Evolutionary conservation across 2,329 filamentous ascomycete genomes (phyloP), one percentile per base, ranked within the genome.

Genomic region (Cercospora brassicicola): DNA sequence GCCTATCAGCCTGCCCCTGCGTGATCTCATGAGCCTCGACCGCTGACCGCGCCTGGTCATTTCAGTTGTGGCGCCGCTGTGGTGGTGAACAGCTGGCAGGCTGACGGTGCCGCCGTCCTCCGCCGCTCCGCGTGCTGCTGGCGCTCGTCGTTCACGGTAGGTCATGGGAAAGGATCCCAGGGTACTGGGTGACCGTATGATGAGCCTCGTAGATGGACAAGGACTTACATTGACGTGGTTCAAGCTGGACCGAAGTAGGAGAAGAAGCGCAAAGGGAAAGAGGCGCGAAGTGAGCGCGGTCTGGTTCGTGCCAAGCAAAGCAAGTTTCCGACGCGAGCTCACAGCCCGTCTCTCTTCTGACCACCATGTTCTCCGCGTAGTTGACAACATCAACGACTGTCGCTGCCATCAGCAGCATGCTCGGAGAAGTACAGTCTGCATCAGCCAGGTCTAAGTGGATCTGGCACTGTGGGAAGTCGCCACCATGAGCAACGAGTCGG

Each of bases 401-500:
- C 28, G 48, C 45, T 39, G 61, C 45, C 61, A 39, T 45, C 23
- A 48, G 59, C 59, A 61, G 59, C 33, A 61, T 61, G 59, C 59
- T 48, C 23, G 59, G 15, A 26, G 59, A 33, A 36, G 36, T 18
- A 18, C 11, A 23, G 30, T 36, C 45, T 33, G 18, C 31, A 31
- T 20, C 28, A 33, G 61, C 61, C 61, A 55, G 48, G 30, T 55
- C 48, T 53, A n/a, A 33, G 55, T 51, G 62, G 62, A 65, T 51
- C 53, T 65, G 55, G 53, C 62, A 45, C 15, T 33, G 53, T 33
- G 53, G 62, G 11, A 65, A 51, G 55, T 65, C 62, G 33, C 62
- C 62, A 26, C 62, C 36, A 65, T 65, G 62, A 63, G 51, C 26
- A 30, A 61, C 20, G 59, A 61, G 13, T 45, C 45, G n/a, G 61